Percentiles rank a stretch among this genome's conserved stretches.
These are phyloP conservation scores for Colletotrichum viniferum DNA, from an alignment of 2,329 filamentous ascomycete species.

Conservation along the genomic window DNA sequence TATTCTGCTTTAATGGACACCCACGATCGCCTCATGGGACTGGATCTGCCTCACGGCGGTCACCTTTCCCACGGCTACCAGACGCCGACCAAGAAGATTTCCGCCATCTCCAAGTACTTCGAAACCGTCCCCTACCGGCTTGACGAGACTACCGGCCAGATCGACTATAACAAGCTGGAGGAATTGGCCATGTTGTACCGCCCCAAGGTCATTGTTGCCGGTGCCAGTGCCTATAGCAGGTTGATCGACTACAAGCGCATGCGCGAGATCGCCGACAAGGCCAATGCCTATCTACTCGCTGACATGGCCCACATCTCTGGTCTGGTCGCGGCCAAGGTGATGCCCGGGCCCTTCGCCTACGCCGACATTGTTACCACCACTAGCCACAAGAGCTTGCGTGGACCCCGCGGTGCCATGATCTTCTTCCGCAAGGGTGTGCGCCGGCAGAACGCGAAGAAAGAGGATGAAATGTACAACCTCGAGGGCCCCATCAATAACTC, in stretches of 20 bases:
- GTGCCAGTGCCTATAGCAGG: slow-evolving; percentile 94
- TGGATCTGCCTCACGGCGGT: slow-evolving; percentile 94
- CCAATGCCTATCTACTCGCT: slow-evolving; percentile 88
- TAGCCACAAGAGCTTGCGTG: slow-evolving; percentile 95
- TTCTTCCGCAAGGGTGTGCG: slow-evolving; percentile 96
- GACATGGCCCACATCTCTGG: slow-evolving; percentile 99
- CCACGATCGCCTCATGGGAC: slow-evolving; percentile 95
- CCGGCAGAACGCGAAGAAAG: slow-evolving; percentile 82
- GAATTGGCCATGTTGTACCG: slow-evolving; percentile 87
- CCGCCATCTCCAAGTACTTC: slow-evolving; percentile 98
- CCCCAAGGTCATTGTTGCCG: slow-evolving; percentile 94
- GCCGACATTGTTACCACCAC: slow-evolving; percentile 97
- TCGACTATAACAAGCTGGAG: slow-evolving; percentile 93
- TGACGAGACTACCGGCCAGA: slow-evolving; percentile 87
- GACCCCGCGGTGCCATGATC: slow-evolving; percentile 95
- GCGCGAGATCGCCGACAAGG: slow-evolving; percentile 88
- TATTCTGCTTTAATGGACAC: slow-evolving; percentile 93
- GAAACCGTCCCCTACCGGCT: slow-evolving; percentile 96
- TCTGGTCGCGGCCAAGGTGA: slow-evolving; percentile 87
- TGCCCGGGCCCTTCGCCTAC: slow-evolving; percentile 86
- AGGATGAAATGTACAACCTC: slow-evolving; percentile 86
- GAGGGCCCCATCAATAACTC: slow-evolving; percentile 94
- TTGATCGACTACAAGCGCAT: slow-evolving; percentile 95
- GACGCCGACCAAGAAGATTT: slow-evolving; percentile 92
- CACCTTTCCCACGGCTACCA: slow-evolving; percentile 98